phyloP scores from a whole-genome alignment of 1,284 basidiomycete genomes.

The Leccinum fuscescens region DNA sequence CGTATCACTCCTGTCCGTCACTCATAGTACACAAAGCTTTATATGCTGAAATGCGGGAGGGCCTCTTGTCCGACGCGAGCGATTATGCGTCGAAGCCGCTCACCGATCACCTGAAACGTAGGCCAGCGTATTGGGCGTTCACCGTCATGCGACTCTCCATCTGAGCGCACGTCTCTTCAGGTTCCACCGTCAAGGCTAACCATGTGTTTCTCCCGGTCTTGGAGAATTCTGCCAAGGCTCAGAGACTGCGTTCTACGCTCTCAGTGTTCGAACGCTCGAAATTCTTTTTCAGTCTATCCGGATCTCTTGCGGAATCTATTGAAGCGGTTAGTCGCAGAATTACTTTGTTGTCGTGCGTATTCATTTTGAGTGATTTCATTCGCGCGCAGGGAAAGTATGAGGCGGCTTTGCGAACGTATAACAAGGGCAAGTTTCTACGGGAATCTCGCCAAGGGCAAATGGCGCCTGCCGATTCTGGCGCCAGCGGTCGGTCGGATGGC shows the following conservation, averaged over 20 bases:
- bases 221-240: conserved; percentile 93
- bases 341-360: not conserved
- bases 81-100: conserved; percentile 87
- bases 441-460: conserved; percentile 79
- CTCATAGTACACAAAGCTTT: conserved; percentile 54
- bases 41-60: conserved; percentile 91
- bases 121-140: not conserved
- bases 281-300: conserved; percentile 98
- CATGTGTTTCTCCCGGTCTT: conserved; percentile 96
- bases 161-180: conserved; percentile 38
- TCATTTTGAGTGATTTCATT: conserved; percentile 7
- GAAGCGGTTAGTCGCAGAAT: conserved; percentile 62
- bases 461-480: conserved; percentile 58
- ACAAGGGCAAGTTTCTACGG: conserved; percentile 91
- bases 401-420: conserved; percentile 92
- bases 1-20: not conserved
- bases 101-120: conserved; percentile 82
- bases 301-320: conserved; percentile 87
- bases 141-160: not conserved
- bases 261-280: conserved; percentile 96
- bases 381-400: conserved; percentile 82
- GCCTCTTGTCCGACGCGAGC: conserved; percentile 71
- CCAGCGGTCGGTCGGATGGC: conserved; percentile 51
- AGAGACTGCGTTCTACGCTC: conserved; percentile 89
- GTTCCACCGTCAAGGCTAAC: conserved; percentile 86